phyloP scores from a whole-genome alignment of 805 yeast species.

The Saccharomyces paradoxus region DNA sequence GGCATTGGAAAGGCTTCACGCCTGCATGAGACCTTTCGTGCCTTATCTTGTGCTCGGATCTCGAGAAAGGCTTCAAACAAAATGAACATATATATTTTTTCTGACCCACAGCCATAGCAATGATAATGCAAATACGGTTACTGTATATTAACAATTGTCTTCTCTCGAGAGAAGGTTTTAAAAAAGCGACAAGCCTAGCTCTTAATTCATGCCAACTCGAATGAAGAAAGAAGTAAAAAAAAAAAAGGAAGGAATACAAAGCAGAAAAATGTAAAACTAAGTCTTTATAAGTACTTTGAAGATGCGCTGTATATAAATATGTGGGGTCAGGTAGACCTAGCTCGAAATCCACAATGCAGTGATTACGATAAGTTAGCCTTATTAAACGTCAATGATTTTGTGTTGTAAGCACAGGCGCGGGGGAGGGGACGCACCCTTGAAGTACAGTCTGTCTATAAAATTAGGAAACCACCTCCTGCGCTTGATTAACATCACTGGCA shows the following conservation, averaged over 20 bases:
- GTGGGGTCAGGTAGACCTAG: not conserved
- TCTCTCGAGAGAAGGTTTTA: not conserved
- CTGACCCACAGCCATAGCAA: constrained; percentile 32
- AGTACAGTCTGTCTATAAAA: not conserved
- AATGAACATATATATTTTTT: constrained; percentile 69
- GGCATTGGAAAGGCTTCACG: constrained; percentile 71
- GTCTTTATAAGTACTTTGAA: not conserved
- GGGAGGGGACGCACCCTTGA: not conserved
- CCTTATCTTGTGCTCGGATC: constrained; percentile 69
- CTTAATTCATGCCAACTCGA: not conserved
- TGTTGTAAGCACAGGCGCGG: not conserved
- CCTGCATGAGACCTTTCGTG: constrained; percentile 77
- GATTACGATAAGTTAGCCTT: not conserved
- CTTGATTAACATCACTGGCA: not conserved
- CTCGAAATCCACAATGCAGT: not conserved
- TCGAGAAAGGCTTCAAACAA: constrained; percentile 72
- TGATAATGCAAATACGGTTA: not conserved
- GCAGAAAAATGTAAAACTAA: not conserved
- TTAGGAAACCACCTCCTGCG: too few species aligned
- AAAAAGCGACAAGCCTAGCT: not conserved
- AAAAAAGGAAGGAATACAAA: not conserved
- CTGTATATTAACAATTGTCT: not conserved
- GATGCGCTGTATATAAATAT: not conserved
- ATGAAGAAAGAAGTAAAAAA: not conserved
- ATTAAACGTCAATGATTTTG: not conserved